Evolutionary conservation across 345 rosid genomes (phyloP).

Genomic region (Populus euphratica): DNA sequence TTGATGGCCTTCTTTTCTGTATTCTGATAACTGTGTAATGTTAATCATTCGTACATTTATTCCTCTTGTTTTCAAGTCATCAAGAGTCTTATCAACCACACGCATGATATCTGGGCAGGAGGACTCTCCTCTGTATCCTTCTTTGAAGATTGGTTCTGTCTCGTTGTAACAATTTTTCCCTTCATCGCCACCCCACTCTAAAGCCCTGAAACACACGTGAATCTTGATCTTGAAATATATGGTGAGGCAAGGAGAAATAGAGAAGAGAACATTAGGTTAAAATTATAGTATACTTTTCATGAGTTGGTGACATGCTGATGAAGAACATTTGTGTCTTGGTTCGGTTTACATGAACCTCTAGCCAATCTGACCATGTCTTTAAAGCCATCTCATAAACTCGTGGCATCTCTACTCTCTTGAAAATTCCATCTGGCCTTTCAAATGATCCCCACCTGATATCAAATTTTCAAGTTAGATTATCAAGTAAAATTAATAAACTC

Average conservation of each 20-base stretch:
- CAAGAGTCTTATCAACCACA: slow-evolving; percentile 41
- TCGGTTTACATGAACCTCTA: slow-evolving; percentile 25
- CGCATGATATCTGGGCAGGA: slow-evolving; percentile 55
- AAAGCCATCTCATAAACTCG: slow-evolving; percentile 33
- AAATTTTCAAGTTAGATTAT: not conserved
- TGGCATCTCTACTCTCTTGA: slow-evolving; percentile 27
- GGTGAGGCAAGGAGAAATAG: not conserved
- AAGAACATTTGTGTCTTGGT: slow-evolving; percentile 21
- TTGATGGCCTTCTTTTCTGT: slow-evolving; percentile 83
- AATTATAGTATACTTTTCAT: slow-evolving; percentile 11
- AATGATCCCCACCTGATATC: slow-evolving; percentile 28
- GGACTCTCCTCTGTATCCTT: slow-evolving; percentile 51
- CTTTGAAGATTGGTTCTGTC: slow-evolving; percentile 38
- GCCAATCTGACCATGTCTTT: slow-evolving; percentile 29
- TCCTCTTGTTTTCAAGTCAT: slow-evolving; percentile 43
- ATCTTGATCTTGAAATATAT: not conserved
- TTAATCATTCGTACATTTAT: slow-evolving; percentile 53
- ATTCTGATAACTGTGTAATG: slow-evolving; percentile 70
- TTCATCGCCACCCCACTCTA: slow-evolving; percentile 62
- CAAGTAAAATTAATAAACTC: not conserved
- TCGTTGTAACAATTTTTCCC: slow-evolving; percentile 60
- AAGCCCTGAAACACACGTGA: slow-evolving; percentile 39
- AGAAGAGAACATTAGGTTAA: not conserved
- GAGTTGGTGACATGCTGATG: slow-evolving; percentile 31
- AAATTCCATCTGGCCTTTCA: slow-evolving; percentile 18